Base-by-base conservation (phyloP, 331 rosid genomes). In the Rhamnella rubrinervis region DNA sequence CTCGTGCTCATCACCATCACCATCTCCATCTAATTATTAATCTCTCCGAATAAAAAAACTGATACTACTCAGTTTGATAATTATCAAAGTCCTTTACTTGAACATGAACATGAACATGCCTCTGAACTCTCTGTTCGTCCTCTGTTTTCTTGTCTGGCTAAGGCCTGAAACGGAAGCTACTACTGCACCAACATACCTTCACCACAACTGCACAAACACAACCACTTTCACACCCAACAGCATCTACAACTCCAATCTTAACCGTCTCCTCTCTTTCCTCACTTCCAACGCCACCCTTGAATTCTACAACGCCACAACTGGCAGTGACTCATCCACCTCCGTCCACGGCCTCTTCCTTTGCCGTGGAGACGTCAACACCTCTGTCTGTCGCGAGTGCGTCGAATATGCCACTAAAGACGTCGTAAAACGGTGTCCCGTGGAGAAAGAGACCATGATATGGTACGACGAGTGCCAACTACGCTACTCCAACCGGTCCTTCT, bases 341-440 rank as follows among this genome's bases (percentile, higher is more conserved):
- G 71, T 77, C 37, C 82, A 77, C 11, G 87, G 89, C 6, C 62
- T 61, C 61, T 79, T 71, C 70, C 59, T 60, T 40, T 85, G 87
- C 60, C 78, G 82, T 0, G 82, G 82, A 0, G 84, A 78, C 18
- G 70, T 72, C 76, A 12, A 41, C 49, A 2, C 65, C 3, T 0
- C 14, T 0, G 0, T 1, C 7, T 83, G 90, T 20, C 65, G 26
- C 59, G 10, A 0, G 2, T 80, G 71, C 58, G 76, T 74, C 1
- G 35, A 61, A 9, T 26, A n/a, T 0, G 74, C 82, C 7, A 44
- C 79, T 6, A 25, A 4, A 6, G 23, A 69, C 2, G 18, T 63
- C 38, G 58, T 53, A 18, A 16, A 68, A 0, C 37, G 25, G 6
- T 85, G 88, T n/a, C 66, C 71, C 16, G 1, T 7, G 0, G 55